Conservation (phyloP, 1,139 yeast genomes). For the Fermentozyma sake region DNA sequence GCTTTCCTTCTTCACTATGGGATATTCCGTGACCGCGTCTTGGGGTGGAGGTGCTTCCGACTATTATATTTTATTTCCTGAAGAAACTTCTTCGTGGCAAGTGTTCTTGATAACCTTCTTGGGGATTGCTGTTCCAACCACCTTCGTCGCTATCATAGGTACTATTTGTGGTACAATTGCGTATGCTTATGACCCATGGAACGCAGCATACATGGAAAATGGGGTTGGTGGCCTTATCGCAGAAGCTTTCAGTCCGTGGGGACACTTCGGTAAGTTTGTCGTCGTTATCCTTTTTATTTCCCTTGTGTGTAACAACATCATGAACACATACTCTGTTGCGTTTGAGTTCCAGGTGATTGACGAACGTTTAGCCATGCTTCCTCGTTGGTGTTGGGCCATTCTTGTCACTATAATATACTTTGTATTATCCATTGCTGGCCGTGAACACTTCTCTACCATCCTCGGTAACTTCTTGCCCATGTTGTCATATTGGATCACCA, state of each 20-base stretch:
- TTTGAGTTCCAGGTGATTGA: constrained; percentile 23
- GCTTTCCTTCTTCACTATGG: constrained; percentile 23
- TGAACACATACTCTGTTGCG: constrained; percentile 26
- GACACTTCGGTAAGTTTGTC: constrained; percentile 26
- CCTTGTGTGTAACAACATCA: constrained; percentile 33
- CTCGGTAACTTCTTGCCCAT: constrained; percentile 23
- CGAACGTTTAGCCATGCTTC: constrained; percentile 15
- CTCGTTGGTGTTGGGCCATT: constrained; percentile 25
- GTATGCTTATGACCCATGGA: constrained; percentile 21
- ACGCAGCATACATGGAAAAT: constrained; percentile 13
- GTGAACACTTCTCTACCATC: constrained; percentile 18
- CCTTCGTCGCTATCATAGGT: constrained; percentile 21
- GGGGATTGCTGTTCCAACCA: constrained; percentile 23
- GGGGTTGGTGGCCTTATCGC: constrained; percentile 24
- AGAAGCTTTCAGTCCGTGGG: constrained; percentile 22
- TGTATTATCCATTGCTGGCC: constrained; percentile 20
- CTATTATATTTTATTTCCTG: constrained; percentile 23
- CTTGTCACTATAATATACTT: constrained; percentile 17
- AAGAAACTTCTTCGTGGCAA: constrained; percentile 15
- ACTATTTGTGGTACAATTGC: constrained; percentile 23
- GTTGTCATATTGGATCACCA: constrained; percentile 28
- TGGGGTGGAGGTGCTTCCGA: constrained; percentile 30
- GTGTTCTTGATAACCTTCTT: constrained; percentile 19
- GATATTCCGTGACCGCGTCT: constrained; percentile 24
- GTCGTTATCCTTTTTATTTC: constrained; percentile 31